phyloP scores from a whole-genome alignment of 2,329 filamentous ascomycete species.

The Alternaria longipes region DNA sequence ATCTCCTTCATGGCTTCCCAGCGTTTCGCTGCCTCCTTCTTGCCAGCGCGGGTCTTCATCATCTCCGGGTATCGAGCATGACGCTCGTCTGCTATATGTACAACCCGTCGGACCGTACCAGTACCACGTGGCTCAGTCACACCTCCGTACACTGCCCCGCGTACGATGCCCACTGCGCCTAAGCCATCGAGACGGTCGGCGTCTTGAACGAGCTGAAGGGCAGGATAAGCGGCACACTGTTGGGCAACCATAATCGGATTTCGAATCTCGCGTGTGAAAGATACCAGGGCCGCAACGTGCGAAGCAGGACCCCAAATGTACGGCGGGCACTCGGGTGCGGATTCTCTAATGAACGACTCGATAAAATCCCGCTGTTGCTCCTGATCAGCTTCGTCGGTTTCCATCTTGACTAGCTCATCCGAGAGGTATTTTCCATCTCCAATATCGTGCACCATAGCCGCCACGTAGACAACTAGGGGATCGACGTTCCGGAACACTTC shows the following conservation, averaged over 20 bases:
- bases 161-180: constrained; percentile 68
- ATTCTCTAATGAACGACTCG: background rate
- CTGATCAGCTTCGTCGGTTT: constrained; percentile 55
- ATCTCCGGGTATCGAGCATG: constrained; percentile 17
- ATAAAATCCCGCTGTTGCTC: constrained; percentile 57
- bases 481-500: constrained; percentile 53
- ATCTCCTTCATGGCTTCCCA: constrained; percentile 27
- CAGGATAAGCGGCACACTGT: constrained; percentile 66
- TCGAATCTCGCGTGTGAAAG: constrained; percentile 75
- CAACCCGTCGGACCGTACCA: constrained; percentile 43
- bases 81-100: constrained; percentile 21
- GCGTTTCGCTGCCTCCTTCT: constrained; percentile 23
- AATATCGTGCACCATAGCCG: constrained; percentile 74
- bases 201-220: constrained; percentile 86
- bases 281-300: constrained; percentile 76
- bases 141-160: background rate
- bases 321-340: constrained; percentile 24
- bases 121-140: constrained; percentile 53
- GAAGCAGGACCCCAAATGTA: constrained; percentile 73
- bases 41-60: constrained; percentile 34
- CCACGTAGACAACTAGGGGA: constrained; percentile 68
- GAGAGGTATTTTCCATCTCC: constrained; percentile 78
- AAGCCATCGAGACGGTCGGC: constrained; percentile 88
- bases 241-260: constrained; percentile 64
- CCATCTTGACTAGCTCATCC: background rate